These are phyloP conservation scores for Magnolia sinica DNA, from an alignment of 164 flowering plant genomes.

Conservation along the genomic window DNA sequence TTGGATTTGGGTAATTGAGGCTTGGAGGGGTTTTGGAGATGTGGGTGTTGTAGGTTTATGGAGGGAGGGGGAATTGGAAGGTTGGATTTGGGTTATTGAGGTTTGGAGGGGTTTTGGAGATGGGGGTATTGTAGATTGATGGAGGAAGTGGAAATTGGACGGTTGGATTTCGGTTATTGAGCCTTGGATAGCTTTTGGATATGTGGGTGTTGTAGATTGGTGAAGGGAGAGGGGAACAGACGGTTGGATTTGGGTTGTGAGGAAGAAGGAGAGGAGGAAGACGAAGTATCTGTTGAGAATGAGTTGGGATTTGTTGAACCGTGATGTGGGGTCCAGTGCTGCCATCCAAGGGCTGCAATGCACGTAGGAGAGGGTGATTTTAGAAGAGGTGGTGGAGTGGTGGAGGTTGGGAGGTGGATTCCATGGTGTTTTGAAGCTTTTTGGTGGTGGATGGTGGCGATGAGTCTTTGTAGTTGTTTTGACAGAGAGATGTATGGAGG, in stretches of 20 bases:
- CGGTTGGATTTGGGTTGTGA: constrained; percentile 5
- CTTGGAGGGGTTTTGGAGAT: not conserved
- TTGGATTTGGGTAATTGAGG: not conserved
- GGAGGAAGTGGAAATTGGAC: not conserved
- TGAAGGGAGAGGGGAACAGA: not conserved
- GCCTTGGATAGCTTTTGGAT: not conserved
- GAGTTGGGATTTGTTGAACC: constrained; percentile 21
- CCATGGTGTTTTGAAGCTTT: too few relatives aligned
- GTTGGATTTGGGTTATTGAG: not conserved
- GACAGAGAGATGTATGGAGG: too few relatives aligned
- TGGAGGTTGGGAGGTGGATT: not conserved
- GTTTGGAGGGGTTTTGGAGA: not conserved
- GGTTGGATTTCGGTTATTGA: not conserved
- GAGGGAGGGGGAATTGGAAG: not conserved
- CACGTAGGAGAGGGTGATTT: not conserved
- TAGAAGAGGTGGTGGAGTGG: not conserved
- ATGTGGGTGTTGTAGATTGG: constrained; percentile 1
- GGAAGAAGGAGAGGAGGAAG: constrained; percentile 28
- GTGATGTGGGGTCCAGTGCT: not conserved
- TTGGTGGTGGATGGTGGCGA: too few relatives aligned
- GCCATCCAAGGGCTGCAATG: constrained; percentile 19
- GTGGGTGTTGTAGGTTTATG: not conserved
- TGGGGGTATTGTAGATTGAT: not conserved
- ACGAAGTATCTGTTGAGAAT: constrained; percentile 36
- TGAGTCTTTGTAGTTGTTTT: too few relatives aligned